Evolutionary conservation across 371 early-diverging fungal genomes (phyloP), one percentile per base, ranked within the genome.

Genomic region (Mucor racemosus): DNA sequence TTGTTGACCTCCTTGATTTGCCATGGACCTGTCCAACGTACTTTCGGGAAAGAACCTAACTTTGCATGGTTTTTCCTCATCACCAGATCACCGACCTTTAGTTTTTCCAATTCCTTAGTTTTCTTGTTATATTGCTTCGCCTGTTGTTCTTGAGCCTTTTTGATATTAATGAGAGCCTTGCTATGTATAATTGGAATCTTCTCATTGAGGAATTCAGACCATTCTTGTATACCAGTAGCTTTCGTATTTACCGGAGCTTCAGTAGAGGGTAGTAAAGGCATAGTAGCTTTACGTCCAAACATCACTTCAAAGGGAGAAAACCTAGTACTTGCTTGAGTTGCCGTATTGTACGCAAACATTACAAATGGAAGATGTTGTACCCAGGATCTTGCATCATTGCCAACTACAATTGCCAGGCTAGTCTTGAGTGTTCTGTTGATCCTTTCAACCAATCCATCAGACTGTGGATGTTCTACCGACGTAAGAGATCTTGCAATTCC

Each of bases 381-480:
- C 68, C 1, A 56, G 56, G 39, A 68, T 67, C 14, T 42, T 9
- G 21, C 5, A 1, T 64, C 56, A 3, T 75, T 39, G 0, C 62
- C 66, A 3, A 35, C 56, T 42, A 57, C 68, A 1, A 19, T 36
- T 33, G 62, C 60, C 33, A 75, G 35, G 0, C 48, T 34, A 3
- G 44, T 59, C 42, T 75, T 71, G 2, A 75, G 7, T 0, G 69
- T 66, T 5, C 66, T 9, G 53, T 75, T 75, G 34, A 64, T 9
- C n/a, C 75, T 39, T 54, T 75, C 71, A 0, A 67, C 66, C 1
- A 72, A 31, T 1, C 69, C 67, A 26, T 75, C 71, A 0, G 64
- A 41, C 50, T 71, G 67, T 10, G 72, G 66, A 39, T 71, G 62
- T 19, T 71, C 69, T 14, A 69, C 69, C 5, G 62, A 60, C 11